phyloP scores from a whole-genome alignment of 139 green algal genomes.

The Chlorella sp. region DNA sequence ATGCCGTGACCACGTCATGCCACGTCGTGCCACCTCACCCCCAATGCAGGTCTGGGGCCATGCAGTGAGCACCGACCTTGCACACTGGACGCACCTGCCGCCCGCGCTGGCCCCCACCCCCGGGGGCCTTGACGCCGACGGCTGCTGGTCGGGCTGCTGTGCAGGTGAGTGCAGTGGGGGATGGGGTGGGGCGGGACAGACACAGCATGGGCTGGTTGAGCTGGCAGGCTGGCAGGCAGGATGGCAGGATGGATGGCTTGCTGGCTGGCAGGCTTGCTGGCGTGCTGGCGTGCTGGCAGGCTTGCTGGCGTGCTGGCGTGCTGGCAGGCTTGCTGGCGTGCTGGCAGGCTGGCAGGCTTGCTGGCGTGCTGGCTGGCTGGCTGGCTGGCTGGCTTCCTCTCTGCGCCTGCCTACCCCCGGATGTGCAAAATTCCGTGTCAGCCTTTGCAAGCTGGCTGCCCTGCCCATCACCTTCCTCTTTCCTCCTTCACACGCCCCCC shows the following conservation, averaged over 20 bases:
- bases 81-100: conserved; percentile 78
- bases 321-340: too few species aligned
- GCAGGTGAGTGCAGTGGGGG: conserved; percentile 46
- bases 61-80: conserved; percentile 72
- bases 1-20: conserved; percentile 60
- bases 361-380: too few species aligned
- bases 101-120: conserved; percentile 76
- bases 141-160: conserved; percentile 85
- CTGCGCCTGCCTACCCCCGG: too few species aligned
- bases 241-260: too few species aligned
- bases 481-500: not conserved
- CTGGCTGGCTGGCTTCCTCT: too few species aligned
- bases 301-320: too few species aligned
- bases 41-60: conserved; percentile 76
- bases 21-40: not conserved
- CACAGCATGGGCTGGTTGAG: too few species aligned
- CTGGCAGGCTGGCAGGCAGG: too few species aligned
- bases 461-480: not conserved
- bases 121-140: conserved; percentile 75
- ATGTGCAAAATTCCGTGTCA: too few species aligned
- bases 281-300: too few species aligned
- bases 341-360: too few species aligned
- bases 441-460: not conserved
- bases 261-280: too few species aligned
- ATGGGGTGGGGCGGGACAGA: not conserved